phyloP scores from a whole-genome alignment of 345 rosid genomes.

The Arabis hirsuta region DNA sequence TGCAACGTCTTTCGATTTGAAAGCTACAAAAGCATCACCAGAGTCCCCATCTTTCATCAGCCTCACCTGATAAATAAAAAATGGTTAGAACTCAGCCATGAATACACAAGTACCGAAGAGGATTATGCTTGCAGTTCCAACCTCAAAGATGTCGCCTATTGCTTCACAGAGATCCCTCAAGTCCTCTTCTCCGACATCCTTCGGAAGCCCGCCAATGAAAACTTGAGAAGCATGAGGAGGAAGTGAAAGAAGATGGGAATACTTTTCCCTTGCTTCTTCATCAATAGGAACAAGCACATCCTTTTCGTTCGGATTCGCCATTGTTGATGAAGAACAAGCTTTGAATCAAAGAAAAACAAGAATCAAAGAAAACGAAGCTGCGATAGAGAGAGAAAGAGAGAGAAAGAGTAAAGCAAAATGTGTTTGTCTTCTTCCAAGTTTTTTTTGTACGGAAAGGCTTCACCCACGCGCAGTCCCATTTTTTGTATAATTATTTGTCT shows the following conservation, averaged over 20 bases:
- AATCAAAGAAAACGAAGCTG: too few species aligned
- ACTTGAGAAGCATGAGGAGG: constrained; percentile 99
- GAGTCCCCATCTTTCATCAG: constrained; percentile 90
- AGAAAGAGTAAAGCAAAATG: too few species aligned
- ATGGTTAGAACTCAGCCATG: neutral
- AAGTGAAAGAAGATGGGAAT: constrained; percentile 79
- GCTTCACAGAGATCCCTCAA: constrained; percentile 87
- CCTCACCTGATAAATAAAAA: constrained; percentile 61
- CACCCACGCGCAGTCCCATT: too few species aligned
- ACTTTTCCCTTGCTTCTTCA: constrained; percentile 74
- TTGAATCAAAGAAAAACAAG: too few species aligned
- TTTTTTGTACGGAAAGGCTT: too few species aligned
- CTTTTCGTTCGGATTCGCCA: too few species aligned
- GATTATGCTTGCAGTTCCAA: constrained; percentile 31
- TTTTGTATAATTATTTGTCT: too few species aligned
- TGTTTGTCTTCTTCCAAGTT: too few species aligned
- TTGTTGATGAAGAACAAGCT: too few species aligned
- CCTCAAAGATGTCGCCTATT: constrained; percentile 89
- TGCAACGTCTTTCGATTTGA: constrained; percentile 73
- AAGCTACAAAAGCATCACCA: constrained; percentile 92
- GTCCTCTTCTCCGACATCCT: constrained; percentile 83
- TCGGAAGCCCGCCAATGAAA: constrained; percentile 96
- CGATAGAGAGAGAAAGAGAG: too few species aligned
- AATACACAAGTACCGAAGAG: constrained; percentile 3
- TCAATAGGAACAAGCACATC: constrained; percentile 38